phyloP scores from a whole-genome alignment of 192 early-diverging fungal species.

The Dimargaris xerosporica region DNA sequence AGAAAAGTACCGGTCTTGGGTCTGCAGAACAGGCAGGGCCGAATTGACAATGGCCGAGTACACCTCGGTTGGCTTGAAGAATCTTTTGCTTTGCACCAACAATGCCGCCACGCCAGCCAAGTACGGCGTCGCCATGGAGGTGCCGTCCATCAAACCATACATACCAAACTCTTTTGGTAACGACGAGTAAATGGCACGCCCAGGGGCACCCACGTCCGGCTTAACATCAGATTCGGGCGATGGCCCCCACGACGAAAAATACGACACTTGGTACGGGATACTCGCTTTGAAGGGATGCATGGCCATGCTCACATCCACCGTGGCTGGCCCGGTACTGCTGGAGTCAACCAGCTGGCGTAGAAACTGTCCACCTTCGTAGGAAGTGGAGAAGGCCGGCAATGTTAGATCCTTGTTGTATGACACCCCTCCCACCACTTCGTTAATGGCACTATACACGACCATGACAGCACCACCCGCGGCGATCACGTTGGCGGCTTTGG shows the following conservation, averaged over 20 bases:
- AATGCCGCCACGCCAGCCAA: conserved; percentile 30
- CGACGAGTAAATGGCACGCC: conserved; percentile 36
- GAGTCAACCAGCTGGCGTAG: conserved; percentile 11
- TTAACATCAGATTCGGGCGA: conserved; percentile 30
- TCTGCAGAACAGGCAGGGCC: neutral
- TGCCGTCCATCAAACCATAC: conserved; percentile 32
- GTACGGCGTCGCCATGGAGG: conserved; percentile 47
- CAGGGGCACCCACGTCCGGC: conserved; percentile 33
- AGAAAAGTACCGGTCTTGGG: neutral
- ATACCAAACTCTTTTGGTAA: conserved; percentile 25
- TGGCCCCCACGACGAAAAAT: conserved; percentile 39
- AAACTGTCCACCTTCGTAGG: conserved; percentile 21
- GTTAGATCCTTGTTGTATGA: conserved; percentile 10
- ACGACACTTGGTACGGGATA: neutral
- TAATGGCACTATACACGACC: conserved; percentile 27
- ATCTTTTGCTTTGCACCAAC: neutral
- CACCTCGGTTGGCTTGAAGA: neutral
- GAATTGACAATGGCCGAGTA: neutral
- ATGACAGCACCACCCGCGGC: conserved; percentile 23
- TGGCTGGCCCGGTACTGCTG: neutral
- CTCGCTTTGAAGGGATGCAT: neutral
- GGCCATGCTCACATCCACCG: neutral
- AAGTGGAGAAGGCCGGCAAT: conserved; percentile 27
- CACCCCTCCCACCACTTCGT: conserved; percentile 19
- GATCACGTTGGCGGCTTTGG: neutral